Base-by-base conservation (phyloP, 345 rosid species). In the Lepidium sativum region DNA sequence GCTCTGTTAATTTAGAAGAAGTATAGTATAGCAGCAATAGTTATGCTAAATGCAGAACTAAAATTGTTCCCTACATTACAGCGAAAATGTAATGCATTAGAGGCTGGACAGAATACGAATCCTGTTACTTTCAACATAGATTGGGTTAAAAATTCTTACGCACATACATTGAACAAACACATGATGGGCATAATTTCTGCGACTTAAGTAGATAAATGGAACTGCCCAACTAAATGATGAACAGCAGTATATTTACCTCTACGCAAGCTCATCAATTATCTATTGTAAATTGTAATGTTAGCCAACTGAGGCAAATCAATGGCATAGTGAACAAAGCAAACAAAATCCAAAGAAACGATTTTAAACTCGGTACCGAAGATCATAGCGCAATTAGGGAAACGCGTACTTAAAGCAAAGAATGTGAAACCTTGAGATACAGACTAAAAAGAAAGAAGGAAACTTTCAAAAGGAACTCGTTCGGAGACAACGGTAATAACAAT, bases 21-120 rank as follows among this genome's bases (percentile, higher is more conserved):
- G 13, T 6, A 37, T 12, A 6, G 20, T 21, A 25, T 14, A 43
- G 21, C 29, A 56, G 57, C 54, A 69, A 33, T 16, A 39, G 34
- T 15, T 17, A 40, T 39, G 41, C 23, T 15, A 15, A 54, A 42
- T 20, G 62, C 32, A 54, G 35, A 45, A 38, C 29, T 54, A 39
- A 70, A 60, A 9, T 53, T 33, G 55, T 14, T 53, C 15, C 7
- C 62, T 53, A 69, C 54, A 52, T 11, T 15, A 60, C 62, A 67
- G 41, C 47, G 38, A 51, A 51, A 67, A 13, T 9, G 49, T 17
- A 27, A 48, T 13, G 50, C 50, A 54, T 43, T 27, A 34, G 23
- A 65, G 54, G 70, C 35, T 23, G 31, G 0, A 23, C 54, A 66
- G 21, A 14, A 62, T 13, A 9, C 5, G 4, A 23, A 23, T 23